Evolutionary conservation across 768 basidiomycete genomes (phyloP), one percentile per base, ranked within the genome.

Genomic region (Phaeotremella skinneri): DNA sequence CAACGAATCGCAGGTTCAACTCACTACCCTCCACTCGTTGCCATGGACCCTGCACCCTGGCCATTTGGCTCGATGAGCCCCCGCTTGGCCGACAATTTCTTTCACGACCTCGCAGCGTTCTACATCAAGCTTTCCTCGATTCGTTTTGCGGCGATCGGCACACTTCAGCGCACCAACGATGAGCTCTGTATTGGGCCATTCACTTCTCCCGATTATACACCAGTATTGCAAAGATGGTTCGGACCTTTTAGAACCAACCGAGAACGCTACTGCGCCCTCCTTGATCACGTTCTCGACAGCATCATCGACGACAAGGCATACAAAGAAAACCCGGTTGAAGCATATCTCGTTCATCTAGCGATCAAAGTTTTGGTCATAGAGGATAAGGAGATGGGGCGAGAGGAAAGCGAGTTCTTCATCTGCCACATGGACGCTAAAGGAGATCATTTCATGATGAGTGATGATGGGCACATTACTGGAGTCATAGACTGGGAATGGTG

Each of bases 401-500:
- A 45, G 43, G 43, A 45, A 45, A 45, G 13, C 43, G 55, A 32
- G 4, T 69, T 57, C 59, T 69, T 50, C 42, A 51, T 67, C 25
- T 55, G 54, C 29, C 61, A 66, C 39, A 50, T 47, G 58, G 47
- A 68, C 29, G 61, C 60, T 42, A 66, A 66, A 34, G 73, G 65
- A 16, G 70, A 63, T 58, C 72, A 75, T 26, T 59, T 66, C 21
- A 55, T 75, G 29, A 61, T 75, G 39, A 61, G 67, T 41, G 54
- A 64, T n/a, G 52, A 60, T 23, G 45, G 56, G 58, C 48, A 67
- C 27, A 67, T 72, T 39, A 34, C 60, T 6, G 59, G 64, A 16
- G 64, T 75, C 49, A 70, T 75, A 32, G 65, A 75, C 52, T 75
- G 74, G 74, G 74, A 75, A 42, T 68, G 62, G 52, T 50, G 20